These are phyloP conservation scores for Fraxinus xanthoxyloides DNA, from an alignment of 305 asterid genomes.

Conservation along the genomic window DNA sequence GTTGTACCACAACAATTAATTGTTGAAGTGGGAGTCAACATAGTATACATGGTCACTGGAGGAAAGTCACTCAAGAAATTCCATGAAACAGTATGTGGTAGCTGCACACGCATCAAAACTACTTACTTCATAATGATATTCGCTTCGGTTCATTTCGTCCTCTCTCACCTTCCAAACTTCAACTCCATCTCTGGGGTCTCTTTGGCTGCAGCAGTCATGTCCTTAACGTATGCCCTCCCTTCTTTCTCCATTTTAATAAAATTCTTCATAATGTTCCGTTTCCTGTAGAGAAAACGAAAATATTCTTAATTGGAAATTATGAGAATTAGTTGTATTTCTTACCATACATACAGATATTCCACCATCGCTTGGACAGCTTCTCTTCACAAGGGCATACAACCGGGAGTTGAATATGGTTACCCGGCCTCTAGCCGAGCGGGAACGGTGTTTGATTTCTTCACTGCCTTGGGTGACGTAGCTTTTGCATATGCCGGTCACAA, in stretches of 20 bases:
- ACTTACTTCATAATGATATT: constrained; percentile 48
- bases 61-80: constrained; percentile 47
- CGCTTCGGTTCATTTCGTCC: constrained; percentile 46
- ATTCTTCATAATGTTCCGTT: background rate
- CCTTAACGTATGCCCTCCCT: constrained; percentile 32
- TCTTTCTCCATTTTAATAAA: background rate
- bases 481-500: background rate
- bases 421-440: constrained; percentile 11
- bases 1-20: constrained; percentile 19
- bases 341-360: constrained; percentile 42
- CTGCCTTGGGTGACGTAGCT: background rate
- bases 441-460: background rate
- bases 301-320: background rate
- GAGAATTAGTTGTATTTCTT: background rate
- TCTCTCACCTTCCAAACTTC: constrained; percentile 54
- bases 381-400: constrained; percentile 33
- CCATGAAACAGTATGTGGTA: constrained; percentile 27
- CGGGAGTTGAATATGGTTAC: constrained; percentile 44
- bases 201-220: constrained; percentile 58
- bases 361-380: constrained; percentile 65
- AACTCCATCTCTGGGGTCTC: constrained; percentile 46
- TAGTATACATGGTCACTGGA: constrained; percentile 45
- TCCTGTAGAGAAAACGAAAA: background rate
- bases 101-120: constrained; percentile 24
- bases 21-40: constrained; percentile 48